Evolutionary conservation across 371 early-diverging fungal species (phyloP).

Genomic region (Circinella minor): DNA sequence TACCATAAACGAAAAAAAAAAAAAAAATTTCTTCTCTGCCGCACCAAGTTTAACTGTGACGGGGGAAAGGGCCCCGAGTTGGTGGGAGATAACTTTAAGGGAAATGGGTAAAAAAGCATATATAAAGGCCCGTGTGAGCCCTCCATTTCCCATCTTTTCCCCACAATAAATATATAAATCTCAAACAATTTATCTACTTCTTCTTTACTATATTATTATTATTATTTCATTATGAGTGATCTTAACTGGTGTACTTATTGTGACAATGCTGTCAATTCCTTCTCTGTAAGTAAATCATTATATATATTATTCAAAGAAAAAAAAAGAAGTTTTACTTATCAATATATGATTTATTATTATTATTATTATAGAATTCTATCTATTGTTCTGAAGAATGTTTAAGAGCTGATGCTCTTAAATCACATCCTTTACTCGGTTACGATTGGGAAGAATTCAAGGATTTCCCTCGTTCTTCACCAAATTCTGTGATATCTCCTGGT

Average conservation of each 20-base stretch:
- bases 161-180: not conserved
- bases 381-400: constrained; percentile 40
- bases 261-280: constrained; percentile 29
- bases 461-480: constrained; percentile 30
- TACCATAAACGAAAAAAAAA: too few relatives aligned
- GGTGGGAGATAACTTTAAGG: not conserved
- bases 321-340: not conserved
- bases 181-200: too few relatives aligned
- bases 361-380: constrained; percentile 29
- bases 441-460: constrained; percentile 36
- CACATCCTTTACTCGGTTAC: constrained; percentile 37
- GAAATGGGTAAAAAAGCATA: not conserved
- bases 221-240: constrained; percentile 21
- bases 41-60: not conserved
- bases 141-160: constrained; percentile 6
- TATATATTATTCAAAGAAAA: not conserved
- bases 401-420: constrained; percentile 31
- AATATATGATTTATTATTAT: not conserved
- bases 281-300: constrained; percentile 20
- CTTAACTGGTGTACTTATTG: constrained; percentile 31
- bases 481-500: constrained; percentile 4
- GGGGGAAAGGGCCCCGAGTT: constrained; percentile 2
- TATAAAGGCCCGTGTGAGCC: constrained; percentile 7
- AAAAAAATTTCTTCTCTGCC: not conserved
- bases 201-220: not conserved